These are phyloP conservation scores for Leptodermis oblonga DNA, from an alignment of 257 asterid genomes.

Conservation along the genomic window DNA sequence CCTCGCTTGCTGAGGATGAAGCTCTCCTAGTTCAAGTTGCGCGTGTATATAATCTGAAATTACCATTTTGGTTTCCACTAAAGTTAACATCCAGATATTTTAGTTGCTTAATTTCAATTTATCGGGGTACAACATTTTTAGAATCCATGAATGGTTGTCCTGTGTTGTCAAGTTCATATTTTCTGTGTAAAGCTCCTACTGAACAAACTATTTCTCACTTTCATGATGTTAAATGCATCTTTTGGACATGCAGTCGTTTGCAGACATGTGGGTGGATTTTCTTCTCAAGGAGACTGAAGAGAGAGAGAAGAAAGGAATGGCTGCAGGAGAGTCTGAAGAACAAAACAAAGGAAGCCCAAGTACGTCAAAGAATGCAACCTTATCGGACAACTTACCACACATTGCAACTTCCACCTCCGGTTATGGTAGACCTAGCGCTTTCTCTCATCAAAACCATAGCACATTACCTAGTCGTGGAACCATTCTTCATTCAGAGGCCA, in stretches of 20 bases:
- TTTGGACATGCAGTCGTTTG: slow-evolving; percentile 61
- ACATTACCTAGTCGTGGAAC: slow-evolving; percentile 35
- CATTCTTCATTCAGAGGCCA: slow-evolving; percentile 34
- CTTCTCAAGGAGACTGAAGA: slow-evolving; percentile 82
- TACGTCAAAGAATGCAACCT: slow-evolving; percentile 25
- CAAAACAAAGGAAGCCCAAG: slow-evolving; percentile 28
- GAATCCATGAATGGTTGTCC: background rate
- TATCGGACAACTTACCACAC: slow-evolving; percentile 26
- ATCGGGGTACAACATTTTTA: too few species aligned
- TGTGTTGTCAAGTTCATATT: background rate
- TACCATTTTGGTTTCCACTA: background rate
- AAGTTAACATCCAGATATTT: background rate
- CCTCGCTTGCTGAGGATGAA: background rate
- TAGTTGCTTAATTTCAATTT: background rate
- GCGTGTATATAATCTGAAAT: background rate
- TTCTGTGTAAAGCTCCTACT: background rate
- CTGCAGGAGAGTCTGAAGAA: slow-evolving; percentile 31
- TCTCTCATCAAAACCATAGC: slow-evolving; percentile 36
- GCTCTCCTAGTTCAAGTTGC: background rate
- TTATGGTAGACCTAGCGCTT: slow-evolving; percentile 34
- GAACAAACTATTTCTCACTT: background rate
- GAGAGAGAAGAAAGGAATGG: slow-evolving; percentile 59
- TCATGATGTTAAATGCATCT: background rate
- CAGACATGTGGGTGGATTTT: slow-evolving; percentile 98
- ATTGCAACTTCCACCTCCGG: slow-evolving; percentile 15